Evolutionary conservation across 2,329 filamentous ascomycete species (phyloP).

Genomic region (Colletotrichum orchidophilum): DNA sequence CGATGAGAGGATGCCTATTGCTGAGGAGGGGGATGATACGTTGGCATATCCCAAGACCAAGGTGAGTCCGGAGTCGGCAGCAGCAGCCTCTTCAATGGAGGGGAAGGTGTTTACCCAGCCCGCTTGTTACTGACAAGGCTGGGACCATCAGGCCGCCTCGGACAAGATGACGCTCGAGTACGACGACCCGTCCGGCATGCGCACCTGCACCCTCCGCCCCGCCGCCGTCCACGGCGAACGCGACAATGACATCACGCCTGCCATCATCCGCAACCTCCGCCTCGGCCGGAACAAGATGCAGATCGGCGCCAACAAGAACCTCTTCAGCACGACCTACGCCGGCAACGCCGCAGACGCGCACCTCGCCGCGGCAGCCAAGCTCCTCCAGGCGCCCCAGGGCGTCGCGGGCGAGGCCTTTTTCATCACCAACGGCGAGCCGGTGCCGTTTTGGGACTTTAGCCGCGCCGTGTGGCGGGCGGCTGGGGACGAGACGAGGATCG

Average conservation of each 20-base stretch:
- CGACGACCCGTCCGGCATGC: constrained; percentile 28
- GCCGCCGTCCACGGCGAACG: constrained; percentile 34
- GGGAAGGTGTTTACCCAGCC: constrained; percentile 38
- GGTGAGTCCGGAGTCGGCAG: too few species aligned
- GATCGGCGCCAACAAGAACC: constrained; percentile 68
- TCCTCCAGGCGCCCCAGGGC: constrained; percentile 56
- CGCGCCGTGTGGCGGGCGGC: constrained; percentile 59
- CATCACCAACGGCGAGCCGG: constrained; percentile 69
- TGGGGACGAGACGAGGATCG: constrained; percentile 14
- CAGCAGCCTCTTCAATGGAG: too few species aligned
- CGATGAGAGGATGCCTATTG: constrained; percentile 64
- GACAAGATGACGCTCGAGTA: constrained; percentile 31
- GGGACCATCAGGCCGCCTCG: constrained; percentile 21
- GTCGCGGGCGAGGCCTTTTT: constrained; percentile 71
- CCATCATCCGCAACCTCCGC: constrained; percentile 64
- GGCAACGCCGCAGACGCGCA: constrained; percentile 72
- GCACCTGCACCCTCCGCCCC: constrained; percentile 30
- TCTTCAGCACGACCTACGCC: constrained; percentile 74
- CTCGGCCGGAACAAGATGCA: constrained; percentile 66
- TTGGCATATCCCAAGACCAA: constrained; percentile 67
- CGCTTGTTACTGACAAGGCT: not conserved
- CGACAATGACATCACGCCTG: constrained; percentile 65
- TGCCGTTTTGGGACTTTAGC: constrained; percentile 71
- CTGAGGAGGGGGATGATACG: constrained; percentile 18
- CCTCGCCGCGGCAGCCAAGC: constrained; percentile 65